These are phyloP conservation scores for Rhizophagus clarus DNA, from an alignment of 192 early-diverging fungal species.

Conservation along the genomic window DNA sequence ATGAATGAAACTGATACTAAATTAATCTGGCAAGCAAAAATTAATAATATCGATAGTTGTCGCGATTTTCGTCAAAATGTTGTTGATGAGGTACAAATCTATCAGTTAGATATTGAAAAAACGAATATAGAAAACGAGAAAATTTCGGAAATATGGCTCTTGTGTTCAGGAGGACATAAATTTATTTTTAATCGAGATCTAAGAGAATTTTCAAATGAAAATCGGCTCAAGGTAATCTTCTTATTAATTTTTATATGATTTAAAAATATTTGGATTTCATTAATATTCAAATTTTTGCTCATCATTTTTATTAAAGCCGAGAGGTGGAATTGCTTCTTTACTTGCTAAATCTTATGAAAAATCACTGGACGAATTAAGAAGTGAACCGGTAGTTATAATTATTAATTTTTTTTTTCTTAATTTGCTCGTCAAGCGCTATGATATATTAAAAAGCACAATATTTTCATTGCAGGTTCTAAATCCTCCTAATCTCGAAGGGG, in stretches of 20 bases:
- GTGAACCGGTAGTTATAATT: background rate
- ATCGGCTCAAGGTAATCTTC: no score
- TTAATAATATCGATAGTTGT: background rate
- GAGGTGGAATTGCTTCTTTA: slow-evolving; percentile 6
- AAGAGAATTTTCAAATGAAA: no score
- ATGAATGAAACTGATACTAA: background rate
- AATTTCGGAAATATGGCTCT: background rate
- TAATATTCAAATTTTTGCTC: no score
- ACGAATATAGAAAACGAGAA: background rate
- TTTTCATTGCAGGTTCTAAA: background rate
- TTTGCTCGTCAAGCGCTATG: background rate
- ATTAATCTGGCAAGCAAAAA: background rate
- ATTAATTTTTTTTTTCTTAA: background rate
- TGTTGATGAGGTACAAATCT: background rate
- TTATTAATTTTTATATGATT: no score
- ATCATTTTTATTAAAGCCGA: background rate
- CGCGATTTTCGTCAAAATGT: no score
- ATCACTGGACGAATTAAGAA: background rate
- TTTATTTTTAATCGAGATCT: no score
- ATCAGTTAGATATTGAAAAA: background rate
- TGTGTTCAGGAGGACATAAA: no score
- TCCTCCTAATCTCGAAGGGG: slow-evolving; percentile 7
- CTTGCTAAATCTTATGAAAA: background rate
- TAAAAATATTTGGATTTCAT: no score
- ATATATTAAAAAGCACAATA: background rate